Base-by-base conservation (phyloP, 306 rosid genomes). In the Echinosophora koreensis region DNA sequence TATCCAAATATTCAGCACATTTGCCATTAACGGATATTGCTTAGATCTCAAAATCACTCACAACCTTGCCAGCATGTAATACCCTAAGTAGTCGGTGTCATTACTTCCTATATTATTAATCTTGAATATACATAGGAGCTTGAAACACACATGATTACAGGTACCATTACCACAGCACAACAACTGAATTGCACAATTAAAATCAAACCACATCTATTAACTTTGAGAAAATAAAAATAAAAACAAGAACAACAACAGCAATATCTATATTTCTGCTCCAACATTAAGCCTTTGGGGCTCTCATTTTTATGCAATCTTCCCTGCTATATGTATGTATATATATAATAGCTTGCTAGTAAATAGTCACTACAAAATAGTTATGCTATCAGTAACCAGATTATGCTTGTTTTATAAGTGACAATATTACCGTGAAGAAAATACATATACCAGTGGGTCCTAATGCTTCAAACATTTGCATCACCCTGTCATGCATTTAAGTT, bases 341-440 rank as follows among this genome's bases (percentile, higher is more conserved):
- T 28, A 80, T 46, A 74, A 13, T 44, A 18, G n/a, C n/a, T n/a
- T 12, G 54, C 28, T 8, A 34, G 46, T 65, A 66, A 65, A 57
- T 41, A 42, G 68, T 56, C 73, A 56, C 44, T 42, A 55, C 41
- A 80, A 64, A 54, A 16, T 42, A 42, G n/a, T 5, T 44, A 54
- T 64, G 67, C 74, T 55, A 64, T 72, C 50, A 54, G 44, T 64
- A 42, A 56, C 63, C 14, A 80, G 50, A 65, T 65, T 72, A 64
- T 54, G 61, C 74, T 37, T 4, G 58, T 67, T 58, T 50, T 49
- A 3, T 64, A 28, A 30, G 35, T 54, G 35, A 30, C 32, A 72
- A 80, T 7, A 73, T 71, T 55, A 44, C 10, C 42, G 63, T 42
- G 55, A 6, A 15, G 38, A 63, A 41, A 32, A 16, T 50, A 50